Percentiles rank a stretch among this genome's conserved stretches.
phyloP scores from a whole-genome alignment of 2,329 filamentous ascomycete species.

The Claviceps arundinis region DNA sequence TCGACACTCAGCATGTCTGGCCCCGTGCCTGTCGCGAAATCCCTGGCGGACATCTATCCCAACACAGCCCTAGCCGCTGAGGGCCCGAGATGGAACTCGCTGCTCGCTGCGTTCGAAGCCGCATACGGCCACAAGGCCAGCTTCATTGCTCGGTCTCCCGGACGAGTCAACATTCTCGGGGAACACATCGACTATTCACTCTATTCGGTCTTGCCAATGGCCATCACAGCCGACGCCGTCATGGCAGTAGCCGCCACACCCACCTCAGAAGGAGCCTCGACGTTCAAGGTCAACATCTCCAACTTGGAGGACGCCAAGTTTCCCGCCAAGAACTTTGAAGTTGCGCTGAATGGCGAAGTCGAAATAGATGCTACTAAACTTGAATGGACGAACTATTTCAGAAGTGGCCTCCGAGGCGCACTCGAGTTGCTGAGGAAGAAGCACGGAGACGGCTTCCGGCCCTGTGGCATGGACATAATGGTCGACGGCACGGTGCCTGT shows the following conservation, averaged over 20 bases:
- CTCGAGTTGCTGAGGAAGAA: constrained; percentile 63
- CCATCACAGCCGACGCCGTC: constrained; percentile 80
- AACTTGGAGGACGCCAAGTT: constrained; percentile 72
- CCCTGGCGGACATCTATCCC: constrained; percentile 74
- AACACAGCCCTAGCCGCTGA: constrained; percentile 55
- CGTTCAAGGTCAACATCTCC: constrained; percentile 59
- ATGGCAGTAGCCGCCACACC: constrained; percentile 58
- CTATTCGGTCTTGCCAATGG: constrained; percentile 92
- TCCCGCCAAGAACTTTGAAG: constrained; percentile 57
- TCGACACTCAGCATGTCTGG: constrained; percentile 28
- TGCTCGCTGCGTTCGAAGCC: constrained; percentile 58
- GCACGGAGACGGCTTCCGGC: constrained; percentile 45
- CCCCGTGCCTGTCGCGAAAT: constrained; percentile 59
- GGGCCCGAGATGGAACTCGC: constrained; percentile 58
- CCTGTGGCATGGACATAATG: constrained; percentile 68
- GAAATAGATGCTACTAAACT: constrained; percentile 74
- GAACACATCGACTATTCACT: constrained; percentile 99
- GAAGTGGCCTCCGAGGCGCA: constrained; percentile 74
- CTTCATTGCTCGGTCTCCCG: constrained; percentile 82
- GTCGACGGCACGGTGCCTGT: constrained; percentile 87
- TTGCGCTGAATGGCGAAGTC: constrained; percentile 49
- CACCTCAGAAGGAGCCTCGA: constrained; percentile 32
- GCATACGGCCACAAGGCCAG: constrained; percentile 57
- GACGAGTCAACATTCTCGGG: constrained; percentile 94
- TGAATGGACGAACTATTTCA: constrained; percentile 99